Conservation (phyloP, 192 early-diverging fungal genomes). For the Backusella parvicylindrica region DNA sequence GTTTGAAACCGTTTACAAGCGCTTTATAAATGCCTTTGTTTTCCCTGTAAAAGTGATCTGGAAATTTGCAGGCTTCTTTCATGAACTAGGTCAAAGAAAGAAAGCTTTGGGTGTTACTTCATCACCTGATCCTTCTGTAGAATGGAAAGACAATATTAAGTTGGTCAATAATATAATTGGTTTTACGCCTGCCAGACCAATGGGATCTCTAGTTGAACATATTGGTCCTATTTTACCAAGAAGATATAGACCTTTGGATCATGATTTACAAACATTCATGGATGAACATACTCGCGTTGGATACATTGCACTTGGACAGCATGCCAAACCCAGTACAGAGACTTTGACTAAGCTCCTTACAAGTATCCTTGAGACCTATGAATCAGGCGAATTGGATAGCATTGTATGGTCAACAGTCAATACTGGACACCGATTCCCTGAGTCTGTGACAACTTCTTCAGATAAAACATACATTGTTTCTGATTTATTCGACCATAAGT, state of each 20-base stretch:
- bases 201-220: constrained; percentile 23
- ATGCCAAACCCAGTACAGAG: background rate
- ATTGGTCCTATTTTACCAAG: constrained; percentile 34
- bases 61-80: background rate
- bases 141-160: constrained; percentile 15
- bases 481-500: background rate
- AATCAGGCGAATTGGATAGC: constrained; percentile 26
- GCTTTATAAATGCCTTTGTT: background rate
- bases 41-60: background rate
- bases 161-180: constrained; percentile 24
- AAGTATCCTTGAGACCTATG: constrained; percentile 4
- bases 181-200: constrained; percentile 10
- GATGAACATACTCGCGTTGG: constrained; percentile 9
- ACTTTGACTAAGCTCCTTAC: constrained; percentile 17
- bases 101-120: background rate
- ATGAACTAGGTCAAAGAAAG: background rate
- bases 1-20: background rate
- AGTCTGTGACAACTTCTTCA: background rate
- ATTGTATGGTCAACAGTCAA: constrained; percentile 26
- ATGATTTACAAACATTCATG: constrained; percentile 2
- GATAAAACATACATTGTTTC: background rate
- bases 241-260: constrained; percentile 12
- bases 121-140: no score
- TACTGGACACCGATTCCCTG: no score
- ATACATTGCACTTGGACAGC: constrained; percentile 35